A percentile compares a stretch with the other conserved stretches of the same genome.
Evolutionary conservation across 805 yeast genomes (phyloP).

Genomic region (Nakazawaea peltata): DNA sequence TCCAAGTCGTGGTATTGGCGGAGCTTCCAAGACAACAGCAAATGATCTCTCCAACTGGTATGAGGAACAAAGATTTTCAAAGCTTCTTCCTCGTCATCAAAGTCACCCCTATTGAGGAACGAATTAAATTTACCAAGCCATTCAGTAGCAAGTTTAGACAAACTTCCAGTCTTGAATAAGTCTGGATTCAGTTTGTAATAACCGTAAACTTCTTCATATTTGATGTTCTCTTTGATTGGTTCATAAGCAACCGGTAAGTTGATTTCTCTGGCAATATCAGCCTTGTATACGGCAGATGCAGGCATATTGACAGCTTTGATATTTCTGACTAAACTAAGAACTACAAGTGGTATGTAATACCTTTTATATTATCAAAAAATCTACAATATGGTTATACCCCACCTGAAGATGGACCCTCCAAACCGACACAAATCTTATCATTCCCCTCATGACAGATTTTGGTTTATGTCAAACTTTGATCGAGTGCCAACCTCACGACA

Average conservation of each 20-base stretch:
- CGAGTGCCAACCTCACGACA: too few relatives aligned
- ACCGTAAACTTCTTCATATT: constrained; percentile 11
- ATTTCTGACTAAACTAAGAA: too few relatives aligned
- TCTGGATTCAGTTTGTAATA: constrained; percentile 11
- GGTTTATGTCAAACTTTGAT: too few relatives aligned
- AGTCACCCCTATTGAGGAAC: neutral
- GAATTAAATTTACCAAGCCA: constrained; percentile 14
- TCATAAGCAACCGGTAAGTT: constrained; percentile 14
- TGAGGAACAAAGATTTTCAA: constrained; percentile 20
- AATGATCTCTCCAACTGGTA: constrained; percentile 30
- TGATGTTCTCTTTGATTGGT: constrained; percentile 13
- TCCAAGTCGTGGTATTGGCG: constrained; percentile 24
- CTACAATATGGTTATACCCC: too few relatives aligned
- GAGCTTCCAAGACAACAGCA: constrained; percentile 24
- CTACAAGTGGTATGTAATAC: neutral
- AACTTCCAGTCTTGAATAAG: constrained; percentile 4
- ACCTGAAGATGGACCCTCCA: too few relatives aligned
- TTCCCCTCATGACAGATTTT: too few relatives aligned
- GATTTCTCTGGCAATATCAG: constrained; percentile 13
- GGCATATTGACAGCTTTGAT: constrained; percentile 10
- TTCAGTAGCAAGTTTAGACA: constrained; percentile 6
- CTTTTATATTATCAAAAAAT: too few relatives aligned
- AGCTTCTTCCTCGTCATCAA: constrained; percentile 5
- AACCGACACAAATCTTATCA: too few relatives aligned
- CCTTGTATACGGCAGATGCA: constrained; percentile 6